Base-by-base conservation (phyloP, 257 asterid genomes). In the Mitragyna speciosa region DNA sequence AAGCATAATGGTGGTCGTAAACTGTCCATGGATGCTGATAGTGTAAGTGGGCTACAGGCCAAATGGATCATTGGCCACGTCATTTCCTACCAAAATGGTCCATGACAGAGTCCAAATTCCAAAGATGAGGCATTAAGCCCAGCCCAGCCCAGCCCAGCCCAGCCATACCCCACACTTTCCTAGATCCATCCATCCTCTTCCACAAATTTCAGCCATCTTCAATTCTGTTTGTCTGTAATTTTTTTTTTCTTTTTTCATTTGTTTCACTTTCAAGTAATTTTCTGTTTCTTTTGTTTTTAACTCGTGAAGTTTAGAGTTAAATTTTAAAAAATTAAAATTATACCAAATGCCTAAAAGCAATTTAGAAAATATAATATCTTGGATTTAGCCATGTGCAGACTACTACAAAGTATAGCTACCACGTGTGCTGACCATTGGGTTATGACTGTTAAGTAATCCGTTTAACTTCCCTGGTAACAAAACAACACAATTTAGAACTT, bases 11-110 rank as follows among this genome's bases (percentile, higher is more conserved):
- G 91, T 17, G 98, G 97, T 74, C 90, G 75, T 73, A 93, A 58
- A 82, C 85, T 83, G 76, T 88, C 94, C 69, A 89, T 73, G 66
- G 96, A 87, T 56, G 97, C 94, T 28, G 96, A 91, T n/a, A 93
- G 51, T 47, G 98, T 90, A 64, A 93, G 73, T 77, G 41, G 41
- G 41, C 41, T 36, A 36, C 41, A 36, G 41, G 41, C 41, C 41
- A 36, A 12, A 65, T 66, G 45, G 45, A 65, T 16, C 71, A 66
- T 31, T 12, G 43, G 71, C 24, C 47, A 5, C 15, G 6, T 11
- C 31, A 26, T 6, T 66, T 63, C 41, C 24, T 5, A 12, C 22
- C 17, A 10, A n/a, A 20, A 5, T 12, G 6, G 30, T 39, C 30
- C 51, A 39, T 7, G 30, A 6, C 1, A 5, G 14, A 10, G 47